Evolutionary conservation across 306 rosid species (phyloP).

Genomic region (Vicia faba): DNA sequence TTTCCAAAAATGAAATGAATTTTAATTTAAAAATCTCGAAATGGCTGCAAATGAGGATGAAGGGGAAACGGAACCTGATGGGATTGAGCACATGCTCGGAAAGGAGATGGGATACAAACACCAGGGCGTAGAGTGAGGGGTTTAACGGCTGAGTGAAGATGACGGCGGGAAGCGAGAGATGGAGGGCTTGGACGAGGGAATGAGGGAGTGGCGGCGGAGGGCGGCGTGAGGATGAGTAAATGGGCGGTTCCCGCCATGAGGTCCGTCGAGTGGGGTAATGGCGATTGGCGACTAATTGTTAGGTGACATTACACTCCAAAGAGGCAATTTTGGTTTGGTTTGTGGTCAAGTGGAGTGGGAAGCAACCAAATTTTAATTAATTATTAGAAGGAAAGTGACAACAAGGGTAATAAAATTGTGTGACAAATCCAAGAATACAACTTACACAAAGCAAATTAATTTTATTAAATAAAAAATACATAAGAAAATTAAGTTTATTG

Average conservation of each 20-base stretch:
- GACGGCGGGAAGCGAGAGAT: constrained; percentile 16
- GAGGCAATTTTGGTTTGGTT: constrained; percentile 5
- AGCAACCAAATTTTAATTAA: not conserved
- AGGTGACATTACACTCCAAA: not conserved
- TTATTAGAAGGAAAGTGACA: not conserved
- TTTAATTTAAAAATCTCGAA: too few relatives aligned
- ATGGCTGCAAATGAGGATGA: too few relatives aligned
- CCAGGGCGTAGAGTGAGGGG: constrained; percentile 33
- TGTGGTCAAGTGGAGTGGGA: constrained; percentile 10
- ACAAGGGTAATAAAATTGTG: too few relatives aligned
- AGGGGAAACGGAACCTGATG: too few relatives aligned
- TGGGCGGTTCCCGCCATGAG: constrained; percentile 60
- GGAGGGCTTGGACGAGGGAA: constrained; percentile 24
- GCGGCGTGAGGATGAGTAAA: constrained; percentile 43
- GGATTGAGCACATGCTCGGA: constrained; percentile 53
- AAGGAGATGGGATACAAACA: constrained; percentile 22
- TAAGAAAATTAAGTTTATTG: too few relatives aligned
- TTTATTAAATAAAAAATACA: too few relatives aligned
- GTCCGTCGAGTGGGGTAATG: constrained; percentile 15
- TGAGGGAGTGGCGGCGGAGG: constrained; percentile 41
- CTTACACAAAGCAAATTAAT: too few relatives aligned
- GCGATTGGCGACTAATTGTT: not conserved
- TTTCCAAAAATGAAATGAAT: too few relatives aligned
- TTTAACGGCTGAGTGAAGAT: constrained; percentile 9
- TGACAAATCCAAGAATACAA: too few relatives aligned